Conservation (phyloP, 805 yeast species). For the Saccharomycopsis lassenensis region DNA sequence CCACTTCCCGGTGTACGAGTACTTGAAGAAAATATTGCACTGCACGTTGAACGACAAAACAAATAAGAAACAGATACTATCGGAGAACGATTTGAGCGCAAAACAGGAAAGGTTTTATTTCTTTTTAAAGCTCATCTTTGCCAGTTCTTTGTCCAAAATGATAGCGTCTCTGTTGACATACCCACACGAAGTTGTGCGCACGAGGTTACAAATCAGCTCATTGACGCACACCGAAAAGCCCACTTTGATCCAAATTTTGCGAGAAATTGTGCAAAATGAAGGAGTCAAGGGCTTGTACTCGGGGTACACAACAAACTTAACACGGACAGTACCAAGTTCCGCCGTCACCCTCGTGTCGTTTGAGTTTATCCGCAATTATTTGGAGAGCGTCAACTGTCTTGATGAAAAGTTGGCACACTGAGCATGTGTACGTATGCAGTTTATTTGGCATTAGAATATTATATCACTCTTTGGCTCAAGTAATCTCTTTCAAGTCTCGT, state of each 20-base stretch:
- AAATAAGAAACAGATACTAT: conserved; percentile 19
- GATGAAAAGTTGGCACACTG: too few species aligned
- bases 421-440: too few species aligned
- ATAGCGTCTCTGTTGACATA: conserved; percentile 81
- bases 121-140: conserved; percentile 39
- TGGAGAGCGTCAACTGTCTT: conserved; percentile 21
- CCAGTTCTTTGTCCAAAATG: conserved; percentile 79
- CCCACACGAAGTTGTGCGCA: conserved; percentile 91
- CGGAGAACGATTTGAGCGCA: conserved; percentile 18
- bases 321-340: conserved; percentile 88
- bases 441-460: too few species aligned
- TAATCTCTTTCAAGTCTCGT: conserved; percentile 30
- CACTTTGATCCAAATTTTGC: too few species aligned
- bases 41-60: conserved; percentile 22
- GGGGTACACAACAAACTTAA: conserved; percentile 76
- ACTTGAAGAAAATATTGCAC: conserved; percentile 47
- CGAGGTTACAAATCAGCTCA: conserved; percentile 67
- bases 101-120: conserved; percentile 20
- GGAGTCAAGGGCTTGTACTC: conserved; percentile 80
- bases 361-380: conserved; percentile 60
- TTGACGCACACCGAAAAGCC: too few species aligned
- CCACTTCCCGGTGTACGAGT: conserved; percentile 90
- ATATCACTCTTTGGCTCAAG: conserved; percentile 22
- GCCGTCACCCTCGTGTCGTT: conserved; percentile 93
- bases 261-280: conserved; percentile 44